Base-by-base conservation (phyloP, 352 stramenopile species). In the Pythium monospermum region DNA sequence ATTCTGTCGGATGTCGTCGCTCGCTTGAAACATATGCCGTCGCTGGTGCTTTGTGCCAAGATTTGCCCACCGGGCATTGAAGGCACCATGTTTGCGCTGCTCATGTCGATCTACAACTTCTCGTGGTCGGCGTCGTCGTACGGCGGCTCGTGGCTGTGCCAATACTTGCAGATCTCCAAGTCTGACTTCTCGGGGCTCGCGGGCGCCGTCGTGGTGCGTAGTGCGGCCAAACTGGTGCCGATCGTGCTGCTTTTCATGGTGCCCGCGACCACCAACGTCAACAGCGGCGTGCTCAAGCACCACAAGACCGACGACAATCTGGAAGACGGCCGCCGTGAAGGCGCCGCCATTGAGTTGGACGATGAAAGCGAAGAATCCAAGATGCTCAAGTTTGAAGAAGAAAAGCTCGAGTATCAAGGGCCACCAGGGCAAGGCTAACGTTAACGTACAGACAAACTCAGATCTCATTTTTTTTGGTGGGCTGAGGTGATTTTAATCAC, bases 51-150 rank as follows among this genome's bases (percentile, higher is more conserved):
- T n/a, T 97, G 95, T 41, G 91, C 93, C 52, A 91, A 92, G 59
- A 81, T 99, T 50, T 99, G 96, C 53, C 96, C 96, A 25, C 86
- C 81, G 25, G 96, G 96, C 41, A 88, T 98, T 38, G 96, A 99
- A 71, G 95, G 94, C 49, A 97, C 96, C 4, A 83, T 99, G 56
- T 99, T 98, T 71, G 96, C 95, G 25, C 51, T 90, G 63, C 79
- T 87, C 61, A 90, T 90, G 79, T 90, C 76, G 25, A 87, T 90
- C 57, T 90, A 86, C 69, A 90, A 90, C 48, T 90, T 90, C 21
- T 87, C 78, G 27, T 90, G 78, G 78, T 90, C 78, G 16, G 64
- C 85, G 25, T 71, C 78, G 25, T 87, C 75, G 16, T 90, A 87
- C 55, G 78, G 78, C 30, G 78, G 78, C 52, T 84, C 78, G 38